phyloP scores from a whole-genome alignment of 345 rosid species.

The Reutealis trisperma region DNA sequence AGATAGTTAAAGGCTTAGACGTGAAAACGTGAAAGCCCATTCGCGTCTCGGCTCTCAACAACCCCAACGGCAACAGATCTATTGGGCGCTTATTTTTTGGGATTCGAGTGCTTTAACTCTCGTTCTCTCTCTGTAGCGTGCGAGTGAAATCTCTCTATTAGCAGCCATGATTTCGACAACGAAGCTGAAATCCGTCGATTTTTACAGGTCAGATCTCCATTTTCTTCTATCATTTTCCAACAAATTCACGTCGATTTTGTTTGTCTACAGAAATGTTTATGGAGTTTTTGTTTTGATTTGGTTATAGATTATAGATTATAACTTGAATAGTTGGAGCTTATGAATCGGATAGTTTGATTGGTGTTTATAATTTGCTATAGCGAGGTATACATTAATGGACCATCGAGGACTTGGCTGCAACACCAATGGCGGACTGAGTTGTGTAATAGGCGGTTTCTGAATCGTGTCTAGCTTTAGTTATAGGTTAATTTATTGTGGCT shows the following conservation, averaged over 20 bases:
- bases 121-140: neutral
- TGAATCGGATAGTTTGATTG: neutral
- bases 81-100: constrained; percentile 2
- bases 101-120: neutral
- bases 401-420: neutral
- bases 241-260: neutral
- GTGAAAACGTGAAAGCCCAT: neutral
- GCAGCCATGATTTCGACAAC: constrained; percentile 29
- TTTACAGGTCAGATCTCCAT: constrained; percentile 29
- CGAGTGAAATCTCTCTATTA: neutral
- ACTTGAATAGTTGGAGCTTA: neutral
- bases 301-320: no score
- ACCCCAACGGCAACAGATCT: neutral
- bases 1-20: neutral
- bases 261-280: neutral
- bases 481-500: neutral
- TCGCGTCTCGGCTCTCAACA: neutral
- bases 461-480: neutral
- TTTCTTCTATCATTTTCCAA: neutral
- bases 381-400: neutral
- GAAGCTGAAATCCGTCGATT: constrained; percentile 41
- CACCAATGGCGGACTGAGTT: neutral
- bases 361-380: neutral
- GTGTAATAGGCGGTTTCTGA: neutral
- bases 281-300: neutral